These are phyloP conservation scores for Tetrastigma voinierianum DNA, from an alignment of 164 flowering plant species.

Conservation along the genomic window DNA sequence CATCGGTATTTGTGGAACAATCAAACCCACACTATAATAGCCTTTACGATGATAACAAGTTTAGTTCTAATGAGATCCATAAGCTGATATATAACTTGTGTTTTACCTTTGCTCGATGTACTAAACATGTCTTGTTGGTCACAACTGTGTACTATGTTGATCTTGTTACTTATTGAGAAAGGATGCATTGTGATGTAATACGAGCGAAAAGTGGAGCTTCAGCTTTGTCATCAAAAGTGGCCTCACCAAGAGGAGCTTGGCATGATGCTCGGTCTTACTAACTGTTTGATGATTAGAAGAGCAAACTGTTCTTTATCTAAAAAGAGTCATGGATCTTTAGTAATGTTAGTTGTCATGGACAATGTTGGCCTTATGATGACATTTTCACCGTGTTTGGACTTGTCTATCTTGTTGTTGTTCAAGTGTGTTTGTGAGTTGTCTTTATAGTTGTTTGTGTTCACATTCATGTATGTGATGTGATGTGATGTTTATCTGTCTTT, in stretches of 20 bases:
- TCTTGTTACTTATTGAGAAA: conserved; percentile 67
- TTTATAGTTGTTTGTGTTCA: too few species aligned
- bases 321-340: not conserved
- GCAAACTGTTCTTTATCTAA: conserved; percentile 58
- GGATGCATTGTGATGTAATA: conserved; percentile 54
- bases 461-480: too few species aligned
- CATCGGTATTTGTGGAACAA: too few species aligned
- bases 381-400: too few species aligned
- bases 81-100: conserved; percentile 68
- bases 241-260: not conserved
- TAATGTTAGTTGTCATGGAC: too few species aligned
- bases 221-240: conserved; percentile 1
- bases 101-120: conserved; percentile 81
- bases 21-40: too few species aligned
- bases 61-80: too few species aligned
- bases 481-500: too few species aligned
- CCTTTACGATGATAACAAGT: too few species aligned
- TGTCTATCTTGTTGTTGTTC: too few species aligned
- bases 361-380: too few species aligned
- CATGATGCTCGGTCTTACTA: conserved; percentile 25
- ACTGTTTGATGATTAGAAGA: conserved; percentile 39
- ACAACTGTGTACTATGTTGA: conserved; percentile 87
- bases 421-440: too few species aligned
- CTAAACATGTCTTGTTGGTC: conserved; percentile 74
- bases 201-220: conserved; percentile 18